Evolutionary conservation across 768 basidiomycete species (phyloP), one percentile per base, ranked within the genome.

Genomic region (Boletus eberwhitei): DNA sequence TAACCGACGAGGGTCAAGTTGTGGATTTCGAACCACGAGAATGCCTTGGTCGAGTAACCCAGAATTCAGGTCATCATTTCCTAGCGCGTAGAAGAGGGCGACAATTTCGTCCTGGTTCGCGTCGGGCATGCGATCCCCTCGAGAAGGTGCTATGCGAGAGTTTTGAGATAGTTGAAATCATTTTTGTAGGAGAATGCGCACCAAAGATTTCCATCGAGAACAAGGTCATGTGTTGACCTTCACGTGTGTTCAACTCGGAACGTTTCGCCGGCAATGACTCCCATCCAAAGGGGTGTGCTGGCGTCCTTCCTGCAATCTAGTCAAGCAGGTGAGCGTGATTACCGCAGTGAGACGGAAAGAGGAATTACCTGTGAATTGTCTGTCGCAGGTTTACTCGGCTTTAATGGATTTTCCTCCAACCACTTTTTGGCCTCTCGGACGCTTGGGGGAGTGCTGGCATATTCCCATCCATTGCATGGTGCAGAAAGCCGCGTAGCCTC

Each of bases 201-300:
- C 95, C 89, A 61, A 95, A 92, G 2, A 94, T 72, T 68, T 99
- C 97, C 40, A 98, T 66, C 2, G 89, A 85, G 37, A 98, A 69
- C 8, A 92, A 73, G 0, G 87, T 82, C 88, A 98, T 91, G 59
- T 79, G 77, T 58, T 87, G 84, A 52, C 77, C 81, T 65, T 83
- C 84, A 24, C 92, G 80, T 37, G 72, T 73, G 29, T 67, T 69
- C 2, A 65, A 65, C 29, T 75, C 63, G 2, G 74, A 69, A 43
- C 73, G 74, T 22, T 69, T 75, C 29, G 69, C 69, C 1, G 82
- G 82, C 1, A 83, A 81, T 26, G 79, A 78, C 58, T 84, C 83
- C 65, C 86, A 74, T 0, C 88, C 90, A 68, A 83, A 88, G 3
- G 78, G 74, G 55, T 88, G 87, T 14, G 74, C 74, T 68, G 87